phyloP scores from a whole-genome alignment of 371 early-diverging fungal species.

The Rhizomucor pusillus region DNA sequence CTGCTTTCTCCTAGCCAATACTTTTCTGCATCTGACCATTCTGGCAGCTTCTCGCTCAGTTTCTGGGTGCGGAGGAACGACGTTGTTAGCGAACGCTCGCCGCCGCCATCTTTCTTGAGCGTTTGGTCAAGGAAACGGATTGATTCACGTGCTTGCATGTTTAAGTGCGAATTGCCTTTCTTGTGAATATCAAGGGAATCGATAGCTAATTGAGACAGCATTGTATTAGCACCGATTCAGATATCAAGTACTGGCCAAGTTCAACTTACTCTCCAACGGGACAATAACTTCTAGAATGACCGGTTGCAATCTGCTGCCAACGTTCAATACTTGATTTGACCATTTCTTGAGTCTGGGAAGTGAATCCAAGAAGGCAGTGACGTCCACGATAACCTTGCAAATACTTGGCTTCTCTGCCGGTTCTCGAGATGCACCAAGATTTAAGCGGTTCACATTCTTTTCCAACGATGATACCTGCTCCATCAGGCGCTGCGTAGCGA shows the following conservation, averaged over 20 bases:
- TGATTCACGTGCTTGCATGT: slow-evolving; percentile 69
- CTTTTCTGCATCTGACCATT: slow-evolving; percentile 51
- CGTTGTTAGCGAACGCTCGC: slow-evolving; percentile 7
- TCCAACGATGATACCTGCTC: slow-evolving; percentile 65
- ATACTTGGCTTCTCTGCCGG: slow-evolving; percentile 14
- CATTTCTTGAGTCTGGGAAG: slow-evolving; percentile 54
- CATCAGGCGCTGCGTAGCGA: slow-evolving; percentile 63
- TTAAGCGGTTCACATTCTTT: slow-evolving; percentile 43
- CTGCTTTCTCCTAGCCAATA: slow-evolving; percentile 44
- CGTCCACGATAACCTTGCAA: slow-evolving; percentile 51
- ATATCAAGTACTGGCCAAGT: too few relatives aligned
- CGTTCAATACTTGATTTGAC: slow-evolving; percentile 38
- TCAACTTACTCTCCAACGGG: slow-evolving; percentile 56
- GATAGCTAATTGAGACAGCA: slow-evolving; percentile 41
- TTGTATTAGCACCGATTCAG: too few relatives aligned
- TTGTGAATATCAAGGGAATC: slow-evolving; percentile 71
- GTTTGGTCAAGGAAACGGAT: slow-evolving; percentile 75
- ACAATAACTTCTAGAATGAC: slow-evolving; percentile 55
- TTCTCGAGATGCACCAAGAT: slow-evolving; percentile 13
- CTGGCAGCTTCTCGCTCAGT: slow-evolving; percentile 44
- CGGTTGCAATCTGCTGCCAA: slow-evolving; percentile 18
- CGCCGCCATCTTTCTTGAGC: slow-evolving; percentile 13
- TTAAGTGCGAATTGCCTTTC: slow-evolving; percentile 62
- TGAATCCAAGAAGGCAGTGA: slow-evolving; percentile 48
- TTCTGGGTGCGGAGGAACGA: slow-evolving; percentile 46